Percentiles rank a stretch among this genome's conserved stretches.
Evolutionary conservation across 495 filamentous ascomycete species (phyloP).

Genomic region (Annulohypoxylon moriforme): DNA sequence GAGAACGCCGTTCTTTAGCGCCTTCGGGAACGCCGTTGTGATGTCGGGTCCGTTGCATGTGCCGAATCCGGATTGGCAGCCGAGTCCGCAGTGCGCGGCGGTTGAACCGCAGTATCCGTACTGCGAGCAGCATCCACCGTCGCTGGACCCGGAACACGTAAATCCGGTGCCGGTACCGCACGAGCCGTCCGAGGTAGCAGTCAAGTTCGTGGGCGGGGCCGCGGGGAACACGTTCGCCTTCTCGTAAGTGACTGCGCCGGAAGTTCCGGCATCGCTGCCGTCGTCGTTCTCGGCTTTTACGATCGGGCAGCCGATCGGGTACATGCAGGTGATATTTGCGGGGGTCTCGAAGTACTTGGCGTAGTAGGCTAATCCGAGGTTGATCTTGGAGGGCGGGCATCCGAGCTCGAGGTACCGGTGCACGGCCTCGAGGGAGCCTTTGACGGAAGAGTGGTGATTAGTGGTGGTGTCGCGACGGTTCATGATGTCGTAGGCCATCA

Average conservation of each 20-base stretch:
- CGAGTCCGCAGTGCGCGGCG: constrained; percentile 30
- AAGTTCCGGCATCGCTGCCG: constrained; percentile 68
- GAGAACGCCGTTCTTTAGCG: constrained; percentile 58
- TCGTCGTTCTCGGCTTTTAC: constrained; percentile 65
- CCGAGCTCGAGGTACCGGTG: constrained; percentile 66
- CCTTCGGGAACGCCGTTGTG: constrained; percentile 50
- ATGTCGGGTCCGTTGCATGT: constrained; percentile 44
- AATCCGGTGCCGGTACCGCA: constrained; percentile 21
- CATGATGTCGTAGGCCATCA: constrained; percentile 76
- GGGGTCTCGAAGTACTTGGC: constrained; percentile 72
- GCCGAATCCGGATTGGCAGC: constrained; percentile 44
- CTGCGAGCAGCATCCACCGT: constrained; percentile 37
- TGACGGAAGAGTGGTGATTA: constrained; percentile 65
- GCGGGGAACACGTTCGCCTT: constrained; percentile 39
- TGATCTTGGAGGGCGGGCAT: constrained; percentile 63
- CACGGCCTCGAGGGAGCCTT: constrained; percentile 58
- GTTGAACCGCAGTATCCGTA: constrained; percentile 44
- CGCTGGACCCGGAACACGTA: constrained; percentile 17
- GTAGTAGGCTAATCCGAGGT: constrained; percentile 74
- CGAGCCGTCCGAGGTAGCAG: constrained; percentile 16
- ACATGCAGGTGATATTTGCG: constrained; percentile 45
- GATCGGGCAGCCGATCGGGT: constrained; percentile 65
- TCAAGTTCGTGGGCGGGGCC: constrained; percentile 36
- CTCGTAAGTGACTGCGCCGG: constrained; percentile 65
- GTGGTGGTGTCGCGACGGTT: constrained; percentile 71